A percentile compares a stretch with the other conserved stretches of the same genome.
These are phyloP conservation scores for Trichosporon sp. DNA, from an alignment of 1,284 basidiomycete genomes.

Conservation along the genomic window DNA sequence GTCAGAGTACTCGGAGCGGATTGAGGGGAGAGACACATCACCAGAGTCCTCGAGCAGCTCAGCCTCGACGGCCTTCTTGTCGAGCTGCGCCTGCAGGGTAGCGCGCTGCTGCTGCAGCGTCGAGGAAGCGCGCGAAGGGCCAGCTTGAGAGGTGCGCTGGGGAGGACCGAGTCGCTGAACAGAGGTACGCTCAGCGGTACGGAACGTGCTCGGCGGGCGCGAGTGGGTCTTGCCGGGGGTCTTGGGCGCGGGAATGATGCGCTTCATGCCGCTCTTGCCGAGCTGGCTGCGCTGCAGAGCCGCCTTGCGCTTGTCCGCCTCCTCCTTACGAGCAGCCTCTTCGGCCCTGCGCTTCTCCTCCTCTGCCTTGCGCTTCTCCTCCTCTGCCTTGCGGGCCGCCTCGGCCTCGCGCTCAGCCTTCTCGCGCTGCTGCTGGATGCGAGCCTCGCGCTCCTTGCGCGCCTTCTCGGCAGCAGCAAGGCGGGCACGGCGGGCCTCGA, in stretches of 20 bases:
- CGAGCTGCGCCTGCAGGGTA: constrained; percentile 53
- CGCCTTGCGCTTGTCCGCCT: constrained; percentile 57
- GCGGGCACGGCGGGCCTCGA: constrained; percentile 67
- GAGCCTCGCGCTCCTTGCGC: constrained; percentile 46
- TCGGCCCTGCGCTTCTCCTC: constrained; percentile 43
- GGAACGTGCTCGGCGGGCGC: constrained; percentile 38
- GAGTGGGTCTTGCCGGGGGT: constrained; percentile 31
- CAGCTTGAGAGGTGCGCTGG: constrained; percentile 35
- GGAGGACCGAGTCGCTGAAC: constrained; percentile 48
- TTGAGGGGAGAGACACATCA: constrained; percentile 80
- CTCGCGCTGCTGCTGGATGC: constrained; percentile 37
- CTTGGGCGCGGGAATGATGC: constrained; percentile 19
- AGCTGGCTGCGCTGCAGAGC: constrained; percentile 34
- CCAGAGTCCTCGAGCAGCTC: constrained; percentile 63
- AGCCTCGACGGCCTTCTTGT: constrained; percentile 58
- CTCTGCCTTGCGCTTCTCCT: constrained; percentile 41
- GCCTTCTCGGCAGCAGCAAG: constrained; percentile 49
- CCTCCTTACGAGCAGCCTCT: constrained; percentile 37
- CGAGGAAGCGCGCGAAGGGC: constrained; percentile 58
- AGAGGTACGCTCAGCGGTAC: constrained; percentile 31
- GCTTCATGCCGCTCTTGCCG: constrained; percentile 28
- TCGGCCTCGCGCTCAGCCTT: constrained; percentile 49
- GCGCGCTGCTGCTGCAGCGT: constrained; percentile 51
- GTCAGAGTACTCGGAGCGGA: constrained; percentile 92
- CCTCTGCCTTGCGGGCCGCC: constrained; percentile 41